Conservation (phyloP, 495 filamentous ascomycete genomes). For the Penicillium longicatenatum region DNA sequence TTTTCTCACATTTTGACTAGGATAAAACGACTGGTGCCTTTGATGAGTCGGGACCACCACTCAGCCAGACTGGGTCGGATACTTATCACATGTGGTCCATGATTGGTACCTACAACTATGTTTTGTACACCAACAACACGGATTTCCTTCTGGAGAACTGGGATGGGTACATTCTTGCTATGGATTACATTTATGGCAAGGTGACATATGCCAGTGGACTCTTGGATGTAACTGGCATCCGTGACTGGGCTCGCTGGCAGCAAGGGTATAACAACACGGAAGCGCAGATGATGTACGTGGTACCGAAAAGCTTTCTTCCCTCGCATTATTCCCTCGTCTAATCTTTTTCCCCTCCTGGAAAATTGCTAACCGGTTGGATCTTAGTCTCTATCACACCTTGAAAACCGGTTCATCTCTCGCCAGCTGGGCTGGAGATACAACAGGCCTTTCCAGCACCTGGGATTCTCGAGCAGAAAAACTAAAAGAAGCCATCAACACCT, state of each 20-base stretch:
- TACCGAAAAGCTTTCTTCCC: background rate
- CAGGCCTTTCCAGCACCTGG: slow-evolving; percentile 46
- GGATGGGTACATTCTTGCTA: slow-evolving; percentile 52
- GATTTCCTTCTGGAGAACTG: slow-evolving; percentile 52
- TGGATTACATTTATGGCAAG: slow-evolving; percentile 56
- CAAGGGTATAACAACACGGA: slow-evolving; percentile 55
- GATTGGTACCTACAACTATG: slow-evolving; percentile 64
- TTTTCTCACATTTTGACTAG: slow-evolving; percentile 6
- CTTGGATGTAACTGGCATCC: slow-evolving; percentile 55
- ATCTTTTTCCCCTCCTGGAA: too few relatives aligned
- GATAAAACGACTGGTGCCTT: slow-evolving; percentile 43
- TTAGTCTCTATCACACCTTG: slow-evolving; percentile 52
- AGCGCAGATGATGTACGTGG: slow-evolving; percentile 55
- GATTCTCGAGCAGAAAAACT: slow-evolving; percentile 40
- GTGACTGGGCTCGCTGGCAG: slow-evolving; percentile 60
- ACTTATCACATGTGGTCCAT: slow-evolving; percentile 68
- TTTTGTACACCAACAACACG: slow-evolving; percentile 58
- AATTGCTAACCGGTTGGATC: slow-evolving; percentile 10
- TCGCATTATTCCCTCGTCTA: background rate
- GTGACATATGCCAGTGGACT: slow-evolving; percentile 51
- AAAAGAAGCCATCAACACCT: slow-evolving; percentile 42
- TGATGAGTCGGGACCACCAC: slow-evolving; percentile 61
- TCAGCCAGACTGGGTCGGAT: slow-evolving; percentile 57
- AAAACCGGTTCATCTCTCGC: slow-evolving; percentile 52
- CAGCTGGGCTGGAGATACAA: slow-evolving; percentile 48